A percentile compares a stretch with the other conserved stretches of the same genome.
These are phyloP conservation scores for Phytophthora pini DNA, from an alignment of 352 stramenopile species.

Conservation along the genomic window DNA sequence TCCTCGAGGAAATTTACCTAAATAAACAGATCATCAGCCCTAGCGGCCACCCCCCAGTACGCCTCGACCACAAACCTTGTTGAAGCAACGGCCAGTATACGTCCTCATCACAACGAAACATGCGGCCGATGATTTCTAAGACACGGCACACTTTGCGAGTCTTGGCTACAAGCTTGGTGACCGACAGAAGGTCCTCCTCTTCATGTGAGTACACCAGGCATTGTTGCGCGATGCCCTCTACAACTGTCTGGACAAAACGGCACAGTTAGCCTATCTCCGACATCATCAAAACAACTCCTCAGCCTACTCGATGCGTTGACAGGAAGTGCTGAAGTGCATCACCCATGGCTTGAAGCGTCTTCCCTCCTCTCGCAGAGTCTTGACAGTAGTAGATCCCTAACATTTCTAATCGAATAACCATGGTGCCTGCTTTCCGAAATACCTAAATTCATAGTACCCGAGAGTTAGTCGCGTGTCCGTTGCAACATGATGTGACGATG, in stretches of 20 bases:
- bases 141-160: constrained; percentile 44
- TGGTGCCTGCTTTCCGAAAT: constrained; percentile 61
- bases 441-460: constrained; percentile 25
- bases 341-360: constrained; percentile 67
- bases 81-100: constrained; percentile 55
- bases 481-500: neutral
- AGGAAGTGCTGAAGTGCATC: constrained; percentile 61
- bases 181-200: constrained; percentile 25
- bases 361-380: constrained; percentile 64
- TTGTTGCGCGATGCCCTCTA: constrained; percentile 32
- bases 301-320: constrained; percentile 54
- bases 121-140: constrained; percentile 34
- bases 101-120: constrained; percentile 40
- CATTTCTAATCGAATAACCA: constrained; percentile 67
- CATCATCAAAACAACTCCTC: neutral
- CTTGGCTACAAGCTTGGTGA: constrained; percentile 42
- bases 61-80: constrained; percentile 31
- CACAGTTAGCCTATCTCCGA: constrained; percentile 4
- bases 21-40: constrained; percentile 13
- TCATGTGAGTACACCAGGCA: constrained; percentile 12
- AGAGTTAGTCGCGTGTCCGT: neutral
- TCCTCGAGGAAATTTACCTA: constrained; percentile 57
- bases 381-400: constrained; percentile 70
- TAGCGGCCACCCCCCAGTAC: neutral
- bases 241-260: constrained; percentile 17